Base-by-base conservation (phyloP, 2,329 filamentous ascomycete species). In the Colletotrichum sansevieriae region DNA sequence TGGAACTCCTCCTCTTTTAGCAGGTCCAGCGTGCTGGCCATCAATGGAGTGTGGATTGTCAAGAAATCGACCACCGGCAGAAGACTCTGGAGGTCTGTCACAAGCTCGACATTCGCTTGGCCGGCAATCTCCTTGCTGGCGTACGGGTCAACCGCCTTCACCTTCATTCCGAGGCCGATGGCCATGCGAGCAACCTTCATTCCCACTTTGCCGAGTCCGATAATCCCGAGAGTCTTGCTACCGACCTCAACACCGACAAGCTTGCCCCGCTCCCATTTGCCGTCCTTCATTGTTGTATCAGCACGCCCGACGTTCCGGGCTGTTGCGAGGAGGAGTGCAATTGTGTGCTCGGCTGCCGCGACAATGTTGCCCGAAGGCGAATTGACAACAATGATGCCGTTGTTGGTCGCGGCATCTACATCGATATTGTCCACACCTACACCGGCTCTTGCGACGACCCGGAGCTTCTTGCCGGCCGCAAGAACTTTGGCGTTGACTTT, bases 401-500 rank as follows among this genome's bases (percentile, higher is more conserved):
- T 83, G 44, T 86, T 84, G 0, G 92, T 95, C 3, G 92, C 92
- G 8, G 89, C 87, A 39, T 88, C 83, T 0, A 95, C 90, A 75
- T 95, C 86, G 56, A 96, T 92, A 80, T 95, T 95, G 80, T 95
- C 92, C 25, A 95, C 92, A 37, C 92, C 93, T 1, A 95, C 93
- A 12, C 93, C 93, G 12, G 93, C 93, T 70, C 93, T 85, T 2
- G 92, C 93, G 22, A 96, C 92, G 9, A 95, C 92, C 72, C 91
- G 91, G 59, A 95, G 84, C 68, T 88, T 91, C 72, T 84, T 87
- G 10, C 88, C 92, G 1, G 90, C 90, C 12, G 83, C 79, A 12
- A 95, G 84, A 1, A 95, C 84, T 3, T 85, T 81, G 0, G 90
- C 85, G 0, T 91, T 95, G 68, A 95, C 92, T 75, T 94, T 92